Evolutionary conservation across 139 green algal genomes (phyloP).

Genomic region (Medakamo hakoo): DNA sequence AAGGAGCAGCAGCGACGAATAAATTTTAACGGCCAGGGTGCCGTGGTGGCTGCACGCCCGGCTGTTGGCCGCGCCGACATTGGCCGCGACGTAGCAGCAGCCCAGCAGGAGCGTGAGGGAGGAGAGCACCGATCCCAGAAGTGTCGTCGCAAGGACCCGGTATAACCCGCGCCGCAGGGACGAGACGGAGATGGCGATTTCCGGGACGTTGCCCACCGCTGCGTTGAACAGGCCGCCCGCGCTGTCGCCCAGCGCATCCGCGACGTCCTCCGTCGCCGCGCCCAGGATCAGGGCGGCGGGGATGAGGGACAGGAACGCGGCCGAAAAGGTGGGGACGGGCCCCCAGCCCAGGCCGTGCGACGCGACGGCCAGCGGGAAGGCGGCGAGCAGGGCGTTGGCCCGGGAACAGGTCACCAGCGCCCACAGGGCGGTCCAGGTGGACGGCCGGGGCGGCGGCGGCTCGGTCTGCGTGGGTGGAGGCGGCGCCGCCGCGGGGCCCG

Average conservation of each 20-base stretch:
- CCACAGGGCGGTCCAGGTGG: neutral
- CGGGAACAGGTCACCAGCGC: neutral
- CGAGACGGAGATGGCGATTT: constrained; percentile 80
- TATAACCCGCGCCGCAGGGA: constrained; percentile 56
- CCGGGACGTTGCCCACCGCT: constrained; percentile 86
- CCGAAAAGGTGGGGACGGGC: neutral
- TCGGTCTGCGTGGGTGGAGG: too few relatives aligned
- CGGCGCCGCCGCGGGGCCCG: too few relatives aligned
- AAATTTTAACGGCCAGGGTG: too few relatives aligned
- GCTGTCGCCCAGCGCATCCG: constrained; percentile 46
- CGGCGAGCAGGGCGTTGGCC: neutral
- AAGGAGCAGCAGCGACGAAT: neutral
- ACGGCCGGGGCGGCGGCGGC: too few relatives aligned
- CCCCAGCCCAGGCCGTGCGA: neutral
- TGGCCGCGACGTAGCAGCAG: constrained; percentile 64
- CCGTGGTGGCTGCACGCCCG: constrained; percentile 48
- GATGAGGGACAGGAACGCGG: constrained; percentile 63
- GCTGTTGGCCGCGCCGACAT: too few relatives aligned
- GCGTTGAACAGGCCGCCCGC: constrained; percentile 66
- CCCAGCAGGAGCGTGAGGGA: constrained; percentile 84
- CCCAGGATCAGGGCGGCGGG: constrained; percentile 73
- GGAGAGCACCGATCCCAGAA: constrained; percentile 73
- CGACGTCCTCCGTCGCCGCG: constrained; percentile 73
- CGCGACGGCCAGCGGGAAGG: neutral
- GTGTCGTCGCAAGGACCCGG: constrained; percentile 55